Conservation (phyloP, 768 basidiomycete genomes). For the Phaeotremella skinneri region DNA sequence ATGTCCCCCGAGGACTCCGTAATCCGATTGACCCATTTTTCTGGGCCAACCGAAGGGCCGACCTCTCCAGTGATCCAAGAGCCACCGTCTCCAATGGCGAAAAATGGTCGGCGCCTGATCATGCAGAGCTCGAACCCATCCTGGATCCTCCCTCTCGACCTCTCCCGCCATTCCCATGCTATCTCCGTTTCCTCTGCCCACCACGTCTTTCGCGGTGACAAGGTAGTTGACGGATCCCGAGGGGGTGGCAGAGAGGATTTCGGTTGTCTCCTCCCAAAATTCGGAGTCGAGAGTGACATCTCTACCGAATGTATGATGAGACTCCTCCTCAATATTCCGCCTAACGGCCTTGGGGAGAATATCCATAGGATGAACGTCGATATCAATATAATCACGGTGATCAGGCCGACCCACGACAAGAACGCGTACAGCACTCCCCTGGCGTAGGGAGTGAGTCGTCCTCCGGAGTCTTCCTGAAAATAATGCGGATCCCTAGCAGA, state of each 20-base stretch:
- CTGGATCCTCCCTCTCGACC: slow-evolving; percentile 67
- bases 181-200: slow-evolving; percentile 56
- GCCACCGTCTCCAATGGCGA: too few relatives aligned
- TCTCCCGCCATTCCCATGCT: slow-evolving; percentile 76
- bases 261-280: slow-evolving; percentile 12
- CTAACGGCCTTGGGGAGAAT: slow-evolving; percentile 70
- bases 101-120: slow-evolving; percentile 42
- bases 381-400: slow-evolving; percentile 63
- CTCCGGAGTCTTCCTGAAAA: slow-evolving; percentile 61
- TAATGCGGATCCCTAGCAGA: slow-evolving; percentile 66
- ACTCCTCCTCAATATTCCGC: slow-evolving; percentile 74
- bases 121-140: slow-evolving; percentile 81
- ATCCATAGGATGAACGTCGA: slow-evolving; percentile 80
- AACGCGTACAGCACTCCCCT: slow-evolving; percentile 76
- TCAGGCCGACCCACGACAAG: slow-evolving; percentile 76
- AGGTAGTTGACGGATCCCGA: slow-evolving; percentile 33
- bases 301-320: slow-evolving; percentile 2
- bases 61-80: not conserved
- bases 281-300: slow-evolving; percentile 10
- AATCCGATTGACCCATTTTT: not conserved
- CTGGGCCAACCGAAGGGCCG: too few relatives aligned
- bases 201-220: slow-evolving; percentile 34
- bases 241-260: slow-evolving; percentile 13
- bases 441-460: slow-evolving; percentile 70
- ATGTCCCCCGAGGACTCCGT: not conserved